Base-by-base conservation (phyloP, 148 eudicot species). In the Bassia scoparia region DNA sequence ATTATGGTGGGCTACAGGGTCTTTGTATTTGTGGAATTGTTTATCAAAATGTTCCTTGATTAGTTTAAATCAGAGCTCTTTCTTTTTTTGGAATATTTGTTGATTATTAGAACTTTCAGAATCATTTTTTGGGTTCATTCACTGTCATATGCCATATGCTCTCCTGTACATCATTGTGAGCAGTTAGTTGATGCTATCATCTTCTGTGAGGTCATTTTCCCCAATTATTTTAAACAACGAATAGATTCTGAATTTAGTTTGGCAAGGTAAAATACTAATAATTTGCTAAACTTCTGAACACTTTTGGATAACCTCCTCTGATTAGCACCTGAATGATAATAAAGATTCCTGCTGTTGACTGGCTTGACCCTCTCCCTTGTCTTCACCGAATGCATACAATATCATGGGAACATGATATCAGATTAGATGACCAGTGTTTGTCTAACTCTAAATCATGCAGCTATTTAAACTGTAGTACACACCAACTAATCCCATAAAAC, bases 61-160 rank as follows among this genome's bases (percentile, higher is more conserved):
- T 67, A 21, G 30, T 58, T 52, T 61, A 23, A 50, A 14, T 71
- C 49, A 8, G 60, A 46, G 17, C 18, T 64, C 29, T 63, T 29
- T 53, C 21, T 29, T 30, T 37, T 44, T 49, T 23, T 33, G 7
- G 53, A 21, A 0, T n/a, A 26, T 12, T 43, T 38, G 35, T 64
- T 67, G 4, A 29, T 49, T 2, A 38, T 21, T 34, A 38, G 55
- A 58, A 38, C 29, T 65, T 29, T 62, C 27, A 15, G 21, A 63
- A 31, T 23, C 17, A 68, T 0, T 17, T 67, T 31, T 53, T 65
- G 27, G 34, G 60, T 73, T 8, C 59, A 26, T 35, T 58, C 33
- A 59, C 44, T 74, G 20, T 53, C 71, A 30, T 74, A 54, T 55
- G 71, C 33, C n/a, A 63, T 27, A 58, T 58, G 50, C 49, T 70